Evolutionary conservation across 305 asterid genomes (phyloP).

Genomic region (Salvia sclarea): DNA sequence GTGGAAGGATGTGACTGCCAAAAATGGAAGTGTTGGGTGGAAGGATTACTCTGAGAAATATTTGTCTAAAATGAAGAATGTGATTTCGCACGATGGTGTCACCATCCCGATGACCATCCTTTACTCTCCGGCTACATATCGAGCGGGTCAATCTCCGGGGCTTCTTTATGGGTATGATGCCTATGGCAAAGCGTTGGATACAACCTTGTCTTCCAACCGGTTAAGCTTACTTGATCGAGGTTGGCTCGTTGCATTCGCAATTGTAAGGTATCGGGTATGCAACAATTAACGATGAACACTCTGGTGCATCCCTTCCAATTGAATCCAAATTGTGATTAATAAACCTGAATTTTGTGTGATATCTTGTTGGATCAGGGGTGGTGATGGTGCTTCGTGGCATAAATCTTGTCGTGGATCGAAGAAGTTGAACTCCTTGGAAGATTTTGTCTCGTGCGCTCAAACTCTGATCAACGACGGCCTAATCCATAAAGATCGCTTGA

Average conservation of each 20-base stretch:
- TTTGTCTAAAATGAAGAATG: constrained; percentile 66
- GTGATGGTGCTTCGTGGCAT: constrained; percentile 87
- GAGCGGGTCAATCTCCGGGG: constrained; percentile 70
- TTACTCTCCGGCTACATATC: constrained; percentile 57
- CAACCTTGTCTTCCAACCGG: constrained; percentile 84
- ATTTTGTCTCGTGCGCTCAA: constrained; percentile 70
- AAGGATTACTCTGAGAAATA: constrained; percentile 56
- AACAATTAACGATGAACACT: no score
- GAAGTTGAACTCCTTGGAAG: constrained; percentile 72
- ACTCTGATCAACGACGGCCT: constrained; percentile 61
- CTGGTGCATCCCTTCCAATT: no score
- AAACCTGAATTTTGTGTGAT: no score
- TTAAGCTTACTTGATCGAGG: constrained; percentile 92
- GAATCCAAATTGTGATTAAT: no score
- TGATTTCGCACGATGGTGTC: constrained; percentile 69
- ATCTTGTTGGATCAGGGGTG: constrained; percentile 60
- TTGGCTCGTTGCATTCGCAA: constrained; percentile 93
- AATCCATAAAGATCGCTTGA: constrained; percentile 52
- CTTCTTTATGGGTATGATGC: constrained; percentile 94
- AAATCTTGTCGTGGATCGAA: constrained; percentile 62
- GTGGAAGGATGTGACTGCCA: constrained; percentile 36
- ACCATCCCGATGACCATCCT: constrained; percentile 74
- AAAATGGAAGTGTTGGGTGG: constrained; percentile 38
- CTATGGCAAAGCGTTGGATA: constrained; percentile 78
- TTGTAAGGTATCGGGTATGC: constrained; percentile 81